Percentiles rank a stretch among this genome's conserved stretches.
phyloP scores from a whole-genome alignment of 768 basidiomycete species.

The Tulasnella sp. region DNA sequence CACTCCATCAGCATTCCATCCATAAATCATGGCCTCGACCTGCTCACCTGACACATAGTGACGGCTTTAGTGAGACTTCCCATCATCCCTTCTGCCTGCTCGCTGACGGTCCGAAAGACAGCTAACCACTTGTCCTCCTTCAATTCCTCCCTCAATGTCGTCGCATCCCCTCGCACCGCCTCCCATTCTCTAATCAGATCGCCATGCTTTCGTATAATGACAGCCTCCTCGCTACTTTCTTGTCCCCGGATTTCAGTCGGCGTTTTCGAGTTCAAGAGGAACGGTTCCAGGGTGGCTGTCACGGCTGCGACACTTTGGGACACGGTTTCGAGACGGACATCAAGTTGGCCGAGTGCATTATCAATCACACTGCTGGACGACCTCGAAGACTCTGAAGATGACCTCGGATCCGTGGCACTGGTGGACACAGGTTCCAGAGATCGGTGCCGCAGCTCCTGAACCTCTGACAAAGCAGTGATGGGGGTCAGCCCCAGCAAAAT shows the following conservation, averaged over 20 bases:
- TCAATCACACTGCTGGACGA: constrained; percentile 53
- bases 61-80: constrained; percentile 87
- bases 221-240: constrained; percentile 34
- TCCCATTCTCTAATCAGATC: constrained; percentile 72
- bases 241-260: constrained; percentile 33
- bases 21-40: not conserved
- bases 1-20: not conserved
- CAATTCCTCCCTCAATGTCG: constrained; percentile 77
- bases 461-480: constrained; percentile 42
- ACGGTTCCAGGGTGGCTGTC: constrained; percentile 52
- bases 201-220: constrained; percentile 63
- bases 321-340: constrained; percentile 67
- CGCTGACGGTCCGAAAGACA: constrained; percentile 85
- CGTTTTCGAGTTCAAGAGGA: constrained; percentile 40
- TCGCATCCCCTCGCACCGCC: constrained; percentile 64
- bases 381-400: constrained; percentile 7
- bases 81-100: constrained; percentile 98
- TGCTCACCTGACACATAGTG: constrained; percentile 70
- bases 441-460: constrained; percentile 86
- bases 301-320: constrained; percentile 61
- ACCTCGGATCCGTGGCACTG: not conserved
- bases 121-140: constrained; percentile 97
- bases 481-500: not conserved
- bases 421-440: constrained; percentile 42
- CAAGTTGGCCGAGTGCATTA: constrained; percentile 65